A percentile compares a stretch with the other conserved stretches of the same genome.
Evolutionary conservation across 169 alveolate species (phyloP).

Genomic region (Cryptosporidium canis): DNA sequence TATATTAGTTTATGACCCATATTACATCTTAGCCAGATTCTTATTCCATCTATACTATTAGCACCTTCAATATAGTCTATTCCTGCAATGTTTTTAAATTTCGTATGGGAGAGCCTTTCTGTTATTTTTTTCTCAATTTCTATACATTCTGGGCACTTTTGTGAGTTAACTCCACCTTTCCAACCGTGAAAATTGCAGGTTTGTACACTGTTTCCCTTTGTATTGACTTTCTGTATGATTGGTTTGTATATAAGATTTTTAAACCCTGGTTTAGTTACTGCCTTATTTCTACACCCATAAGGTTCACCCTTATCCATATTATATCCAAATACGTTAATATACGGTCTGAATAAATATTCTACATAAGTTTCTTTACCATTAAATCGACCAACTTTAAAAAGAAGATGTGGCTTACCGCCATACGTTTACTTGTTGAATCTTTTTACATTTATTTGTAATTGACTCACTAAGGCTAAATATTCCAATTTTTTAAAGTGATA

Average conservation of each 20-base stretch:
- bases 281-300: slow-evolving; percentile 5
- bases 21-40: slow-evolving; percentile 65
- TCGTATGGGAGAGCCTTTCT: not conserved
- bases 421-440: slow-evolving; percentile 3
- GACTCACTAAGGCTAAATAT: not conserved
- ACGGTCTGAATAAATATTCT: not conserved
- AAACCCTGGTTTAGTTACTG: not conserved
- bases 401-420: slow-evolving; percentile 15
- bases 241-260: not conserved
- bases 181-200: slow-evolving; percentile 64
- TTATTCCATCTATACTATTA: slow-evolving; percentile 19
- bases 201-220: not conserved
- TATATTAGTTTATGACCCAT: slow-evolving; percentile 65
- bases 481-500: not conserved
- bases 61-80: slow-evolving; percentile 38
- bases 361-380: slow-evolving; percentile 14
- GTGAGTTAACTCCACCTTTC: slow-evolving; percentile 57
- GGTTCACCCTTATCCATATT: slow-evolving; percentile 16
- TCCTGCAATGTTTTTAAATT: slow-evolving; percentile 33
- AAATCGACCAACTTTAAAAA: not conserved
- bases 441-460: not conserved
- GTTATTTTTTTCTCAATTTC: slow-evolving; percentile 42
- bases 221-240: not conserved
- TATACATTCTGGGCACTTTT: slow-evolving; percentile 64
- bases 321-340: not conserved